phyloP scores from a whole-genome alignment of 1,284 basidiomycete species.

The Cryptococcus floricola region DNA sequence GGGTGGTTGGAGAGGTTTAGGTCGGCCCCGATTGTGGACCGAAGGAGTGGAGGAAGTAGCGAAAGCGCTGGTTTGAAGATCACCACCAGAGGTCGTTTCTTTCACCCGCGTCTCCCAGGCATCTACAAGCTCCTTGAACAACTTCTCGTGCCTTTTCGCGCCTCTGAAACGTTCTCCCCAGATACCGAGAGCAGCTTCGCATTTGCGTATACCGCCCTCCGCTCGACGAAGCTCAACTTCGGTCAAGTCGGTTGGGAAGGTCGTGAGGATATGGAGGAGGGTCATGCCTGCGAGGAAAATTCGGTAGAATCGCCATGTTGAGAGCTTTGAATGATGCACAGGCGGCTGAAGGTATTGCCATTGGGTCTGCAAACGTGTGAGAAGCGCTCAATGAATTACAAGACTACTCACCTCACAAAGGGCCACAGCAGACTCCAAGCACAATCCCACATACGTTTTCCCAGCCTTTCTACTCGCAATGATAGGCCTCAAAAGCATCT shows the following conservation, averaged over 20 bases:
- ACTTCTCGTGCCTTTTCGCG: constrained; percentile 14
- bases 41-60: background rate
- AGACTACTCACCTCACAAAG: constrained; percentile 21
- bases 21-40: background rate
- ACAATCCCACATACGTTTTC: constrained; percentile 16
- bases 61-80: background rate
- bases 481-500: constrained; percentile 28
- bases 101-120: constrained; percentile 10
- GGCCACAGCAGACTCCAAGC: constrained; percentile 24
- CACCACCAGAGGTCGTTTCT: background rate
- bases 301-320: constrained; percentile 30
- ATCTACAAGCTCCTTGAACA: constrained; percentile 17
- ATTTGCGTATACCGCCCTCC: constrained; percentile 15
- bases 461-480: constrained; percentile 15
- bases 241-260: constrained; percentile 6
- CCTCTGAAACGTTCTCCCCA: constrained; percentile 13
- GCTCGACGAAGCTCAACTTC: constrained; percentile 12
- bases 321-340: constrained; percentile 10
- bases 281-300: constrained; percentile 30
- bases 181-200: constrained; percentile 13
- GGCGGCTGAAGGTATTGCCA: constrained; percentile 12
- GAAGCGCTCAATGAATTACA: background rate
- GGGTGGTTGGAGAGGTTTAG: background rate
- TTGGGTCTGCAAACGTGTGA: constrained; percentile 9
- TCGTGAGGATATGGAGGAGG: constrained; percentile 22